Percentiles rank a stretch among this genome's conserved stretches.
These are phyloP conservation scores for Caryopteris hybrid DNA, from an alignment of 305 asterid species.

Conservation along the genomic window DNA sequence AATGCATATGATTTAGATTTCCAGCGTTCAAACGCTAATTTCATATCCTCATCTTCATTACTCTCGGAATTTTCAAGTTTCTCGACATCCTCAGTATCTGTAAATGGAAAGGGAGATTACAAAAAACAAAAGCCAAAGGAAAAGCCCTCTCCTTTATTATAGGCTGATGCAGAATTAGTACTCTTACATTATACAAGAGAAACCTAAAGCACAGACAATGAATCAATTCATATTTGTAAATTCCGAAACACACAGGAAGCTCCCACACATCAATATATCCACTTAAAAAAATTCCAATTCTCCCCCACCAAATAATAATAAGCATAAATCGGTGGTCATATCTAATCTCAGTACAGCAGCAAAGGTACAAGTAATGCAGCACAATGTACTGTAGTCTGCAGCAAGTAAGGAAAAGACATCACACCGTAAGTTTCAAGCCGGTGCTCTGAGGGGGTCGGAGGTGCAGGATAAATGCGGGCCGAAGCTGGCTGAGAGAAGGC, in stretches of 20 bases:
- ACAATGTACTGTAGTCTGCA: not conserved
- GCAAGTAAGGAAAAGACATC: not conserved
- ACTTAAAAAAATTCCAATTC: not conserved
- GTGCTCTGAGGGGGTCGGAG: slow-evolving; percentile 19
- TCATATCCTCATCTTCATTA: slow-evolving; percentile 46
- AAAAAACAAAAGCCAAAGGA: not conserved
- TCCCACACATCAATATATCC: not conserved
- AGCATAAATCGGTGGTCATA: not conserved
- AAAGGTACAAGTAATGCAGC: slow-evolving; percentile 13
- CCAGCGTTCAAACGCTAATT: slow-evolving; percentile 72
- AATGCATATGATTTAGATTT: slow-evolving; percentile 75
- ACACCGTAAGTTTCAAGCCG: slow-evolving; percentile 36
- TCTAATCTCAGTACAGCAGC: not conserved
- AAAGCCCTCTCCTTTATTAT: not conserved
- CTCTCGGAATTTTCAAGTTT: slow-evolving; percentile 22
- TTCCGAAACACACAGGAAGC: not conserved
- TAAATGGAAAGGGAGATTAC: slow-evolving; percentile 5
- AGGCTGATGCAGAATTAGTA: not conserved
- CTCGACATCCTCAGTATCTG: slow-evolving; percentile 29
- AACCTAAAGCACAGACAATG: not conserved
- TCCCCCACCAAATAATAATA: not conserved
- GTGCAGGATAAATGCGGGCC: slow-evolving; percentile 28
- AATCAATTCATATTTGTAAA: not conserved
- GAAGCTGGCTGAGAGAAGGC: slow-evolving; percentile 42
- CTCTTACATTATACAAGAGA: not conserved